These are phyloP conservation scores for Jasminum sambac DNA, from an alignment of 257 asterid genomes.

Conservation along the genomic window DNA sequence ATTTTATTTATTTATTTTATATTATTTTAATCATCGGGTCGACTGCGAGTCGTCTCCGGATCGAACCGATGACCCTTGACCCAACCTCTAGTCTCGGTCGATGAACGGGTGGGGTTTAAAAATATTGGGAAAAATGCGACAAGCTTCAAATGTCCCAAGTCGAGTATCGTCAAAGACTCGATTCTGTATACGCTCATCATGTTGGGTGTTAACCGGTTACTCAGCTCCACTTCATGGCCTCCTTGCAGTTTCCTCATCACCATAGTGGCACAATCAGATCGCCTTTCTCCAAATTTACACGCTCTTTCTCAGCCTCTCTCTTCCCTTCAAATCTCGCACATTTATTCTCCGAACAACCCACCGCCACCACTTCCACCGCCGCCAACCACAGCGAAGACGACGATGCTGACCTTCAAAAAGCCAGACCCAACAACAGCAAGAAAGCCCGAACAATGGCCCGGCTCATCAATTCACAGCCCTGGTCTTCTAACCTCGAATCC, in stretches of 20 bases:
- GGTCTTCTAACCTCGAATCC: constrained; percentile 62
- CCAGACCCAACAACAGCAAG: constrained; percentile 39
- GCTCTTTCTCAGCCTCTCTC: constrained; percentile 33
- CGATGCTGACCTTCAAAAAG: constrained; percentile 22
- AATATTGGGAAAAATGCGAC: no score
- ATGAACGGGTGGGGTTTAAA: no score
- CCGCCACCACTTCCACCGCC: no score
- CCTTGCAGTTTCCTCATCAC: not conserved
- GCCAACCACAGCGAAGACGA: not conserved
- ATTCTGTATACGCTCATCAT: no score
- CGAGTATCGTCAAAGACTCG: no score
- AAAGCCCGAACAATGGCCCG: constrained; percentile 55
- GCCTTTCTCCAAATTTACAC: constrained; percentile 19
- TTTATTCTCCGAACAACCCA: constrained; percentile 30
- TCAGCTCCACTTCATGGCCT: not conserved
- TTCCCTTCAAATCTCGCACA: constrained; percentile 41
- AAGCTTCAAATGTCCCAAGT: no score
- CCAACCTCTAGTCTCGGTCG: no score
- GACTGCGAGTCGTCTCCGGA: no score
- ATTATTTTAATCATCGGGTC: no score
- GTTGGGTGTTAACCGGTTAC: not conserved
- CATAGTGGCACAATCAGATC: not conserved
- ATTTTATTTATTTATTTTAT: no score
- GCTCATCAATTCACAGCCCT: constrained; percentile 56
- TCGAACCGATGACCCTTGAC: no score